Percentiles rank a stretch among this genome's conserved stretches.
phyloP scores from a whole-genome alignment of 2,329 filamentous ascomycete species.

The Aspergillus costaricaensis region DNA sequence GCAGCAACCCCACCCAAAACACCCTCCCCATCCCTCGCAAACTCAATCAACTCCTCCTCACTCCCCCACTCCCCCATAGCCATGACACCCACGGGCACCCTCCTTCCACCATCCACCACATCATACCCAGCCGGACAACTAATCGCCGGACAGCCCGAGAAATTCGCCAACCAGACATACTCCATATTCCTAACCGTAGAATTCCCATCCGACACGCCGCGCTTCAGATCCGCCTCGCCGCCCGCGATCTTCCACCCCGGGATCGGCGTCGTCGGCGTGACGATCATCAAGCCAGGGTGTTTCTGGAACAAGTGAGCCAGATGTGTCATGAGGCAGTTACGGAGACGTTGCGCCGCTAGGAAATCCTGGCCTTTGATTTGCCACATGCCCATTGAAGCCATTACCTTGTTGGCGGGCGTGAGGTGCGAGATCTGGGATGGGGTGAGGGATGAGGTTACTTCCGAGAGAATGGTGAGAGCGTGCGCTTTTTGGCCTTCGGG shows the following conservation, averaged over 20 bases:
- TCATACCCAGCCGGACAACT: slow-evolving; percentile 72
- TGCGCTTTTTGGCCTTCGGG: slow-evolving; percentile 75
- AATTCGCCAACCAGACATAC: slow-evolving; percentile 84
- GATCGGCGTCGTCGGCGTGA: slow-evolving; percentile 76
- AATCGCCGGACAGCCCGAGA: slow-evolving; percentile 74
- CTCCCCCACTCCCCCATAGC: slow-evolving; percentile 58
- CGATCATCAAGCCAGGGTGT: slow-evolving; percentile 73
- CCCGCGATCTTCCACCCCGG: slow-evolving; percentile 68
- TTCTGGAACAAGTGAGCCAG: slow-evolving; percentile 68
- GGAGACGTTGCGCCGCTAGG: slow-evolving; percentile 70
- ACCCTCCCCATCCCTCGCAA: slow-evolving; percentile 55
- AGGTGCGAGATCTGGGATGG: slow-evolving; percentile 58
- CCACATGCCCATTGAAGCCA: slow-evolving; percentile 63
- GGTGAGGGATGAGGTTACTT: slow-evolving; percentile 60
- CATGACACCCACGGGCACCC: slow-evolving; percentile 55
- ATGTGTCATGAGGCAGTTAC: slow-evolving; percentile 76
- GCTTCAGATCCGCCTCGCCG: slow-evolving; percentile 58
- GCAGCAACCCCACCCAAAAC: slow-evolving; percentile 42
- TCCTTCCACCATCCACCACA: slow-evolving; percentile 38
- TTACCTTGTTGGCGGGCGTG: slow-evolving; percentile 67
- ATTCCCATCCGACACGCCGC: slow-evolving; percentile 74
- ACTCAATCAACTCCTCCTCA: slow-evolving; percentile 55
- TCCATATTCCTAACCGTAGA: slow-evolving; percentile 75
- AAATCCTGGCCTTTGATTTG: slow-evolving; percentile 70
- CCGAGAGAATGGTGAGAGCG: slow-evolving; percentile 72